Conservation (phyloP, 768 basidiomycete genomes). For the Rhodosporidiobolus sp. region DNA sequence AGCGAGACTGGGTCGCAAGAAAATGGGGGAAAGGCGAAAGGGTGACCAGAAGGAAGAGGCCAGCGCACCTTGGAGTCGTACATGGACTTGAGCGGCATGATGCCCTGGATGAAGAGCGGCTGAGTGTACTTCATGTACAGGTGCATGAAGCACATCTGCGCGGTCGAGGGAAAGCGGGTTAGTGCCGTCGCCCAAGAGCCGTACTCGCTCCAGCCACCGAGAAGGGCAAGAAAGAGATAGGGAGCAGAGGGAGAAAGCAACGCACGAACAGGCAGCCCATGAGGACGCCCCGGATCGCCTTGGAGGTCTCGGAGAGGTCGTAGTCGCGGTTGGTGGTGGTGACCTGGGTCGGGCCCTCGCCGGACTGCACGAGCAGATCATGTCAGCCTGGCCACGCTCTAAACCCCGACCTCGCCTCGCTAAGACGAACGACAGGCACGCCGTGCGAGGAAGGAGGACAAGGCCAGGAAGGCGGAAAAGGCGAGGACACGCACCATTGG, state of each 20-base stretch:
- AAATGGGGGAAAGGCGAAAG: background rate
- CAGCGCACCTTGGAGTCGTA: constrained; percentile 76
- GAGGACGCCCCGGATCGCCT: constrained; percentile 54
- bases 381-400: too few relatives aligned
- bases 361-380: background rate
- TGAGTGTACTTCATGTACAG: constrained; percentile 92
- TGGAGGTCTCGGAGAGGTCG: constrained; percentile 81
- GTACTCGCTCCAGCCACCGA: background rate
- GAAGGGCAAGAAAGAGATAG: background rate
- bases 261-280: constrained; percentile 51
- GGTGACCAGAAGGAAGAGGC: background rate
- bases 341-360: constrained; percentile 54
- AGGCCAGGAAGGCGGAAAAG: constrained; percentile 29
- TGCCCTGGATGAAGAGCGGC: constrained; percentile 87
- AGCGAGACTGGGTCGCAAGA: background rate
- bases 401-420: too few relatives aligned
- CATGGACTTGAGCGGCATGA: constrained; percentile 90
- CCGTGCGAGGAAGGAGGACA: background rate
- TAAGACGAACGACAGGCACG: too few relatives aligned
- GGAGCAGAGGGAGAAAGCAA: background rate
- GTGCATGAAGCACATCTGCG: constrained; percentile 86
- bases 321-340: constrained; percentile 94
- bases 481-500: constrained; percentile 64
- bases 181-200: background rate
- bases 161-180: background rate